Base-by-base conservation (phyloP, 768 basidiomycete species). In the Russula sp. region DNA sequence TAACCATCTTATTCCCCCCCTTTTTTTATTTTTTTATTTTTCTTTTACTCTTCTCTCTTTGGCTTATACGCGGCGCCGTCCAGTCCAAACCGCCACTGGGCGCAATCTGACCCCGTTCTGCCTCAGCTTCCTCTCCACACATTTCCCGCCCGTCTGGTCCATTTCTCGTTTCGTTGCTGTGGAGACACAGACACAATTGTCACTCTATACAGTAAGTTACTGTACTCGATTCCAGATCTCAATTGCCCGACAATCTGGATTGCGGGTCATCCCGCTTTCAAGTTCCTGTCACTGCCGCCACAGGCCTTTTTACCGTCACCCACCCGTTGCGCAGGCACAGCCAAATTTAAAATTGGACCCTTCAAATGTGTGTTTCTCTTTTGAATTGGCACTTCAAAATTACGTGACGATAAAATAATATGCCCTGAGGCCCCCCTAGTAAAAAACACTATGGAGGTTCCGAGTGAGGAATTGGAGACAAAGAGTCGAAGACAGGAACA, bases 171-270 rank as follows among this genome's bases (percentile, higher is more conserved):
- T 48, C 59, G 64, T 65, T 65, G 64, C 64, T 65, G 64, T 65
- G 64, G 64, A 57, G 64, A 65, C 59, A 65, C 59, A 36, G 6
- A 61, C 55, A 65, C 59, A 65, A 56, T 52, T 16, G 14, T 40
- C 24, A 40, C 9, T 32, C 55, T 40, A 3, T n/a, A n/a, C n/a
- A n/a, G n/a, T n/a, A n/a, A n/a, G n/a, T n/a, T n/a, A 36, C 28
- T 30, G n/a, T 36, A 24, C 49, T n/a, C 48, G 3, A 18, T 28
- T 11, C 20, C 42, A 59, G 28, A 51, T 60, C 46, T 49, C 53
- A 7, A 22, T 16, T 24, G n/a, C 59, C 64, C 64, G 64, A 61
- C 64, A 65, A 36, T 20, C 54, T 24, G 59, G 64, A 60, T 32
- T 16, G 10, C 34, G 59, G 54, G 28, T 55, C 59, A 50, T 64